Conservation (phyloP, 2,329 filamentous ascomycete species). For the Coniochaeta sp. region DNA sequence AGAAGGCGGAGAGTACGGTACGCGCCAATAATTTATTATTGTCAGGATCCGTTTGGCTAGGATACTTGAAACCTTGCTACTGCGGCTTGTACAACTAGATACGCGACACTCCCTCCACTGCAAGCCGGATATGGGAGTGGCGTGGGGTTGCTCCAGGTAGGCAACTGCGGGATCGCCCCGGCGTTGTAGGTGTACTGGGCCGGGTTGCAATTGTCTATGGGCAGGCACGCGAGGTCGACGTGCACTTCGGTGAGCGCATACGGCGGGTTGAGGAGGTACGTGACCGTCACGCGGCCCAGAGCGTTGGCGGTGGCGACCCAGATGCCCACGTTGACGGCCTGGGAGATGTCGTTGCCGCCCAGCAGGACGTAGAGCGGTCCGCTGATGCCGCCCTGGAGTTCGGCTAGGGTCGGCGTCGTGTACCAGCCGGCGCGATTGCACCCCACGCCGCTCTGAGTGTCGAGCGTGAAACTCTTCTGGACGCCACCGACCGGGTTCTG, state of each 20-base stretch:
- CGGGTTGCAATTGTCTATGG: conserved; percentile 15
- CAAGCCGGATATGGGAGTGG: too few relatives aligned
- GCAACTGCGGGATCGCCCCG: too few relatives aligned
- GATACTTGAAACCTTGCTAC: too few relatives aligned
- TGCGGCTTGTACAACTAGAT: too few relatives aligned
- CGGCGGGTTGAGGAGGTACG: conserved; percentile 6
- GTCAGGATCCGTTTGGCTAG: too few relatives aligned
- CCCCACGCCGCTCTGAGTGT: conserved; percentile 9
- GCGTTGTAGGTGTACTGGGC: conserved; percentile 10
- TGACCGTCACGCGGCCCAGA: conserved; percentile 10
- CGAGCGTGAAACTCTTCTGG: conserved; percentile 6
- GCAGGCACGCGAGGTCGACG: conserved; percentile 13
- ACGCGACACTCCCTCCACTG: too few relatives aligned
- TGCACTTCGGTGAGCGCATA: conserved; percentile 10
- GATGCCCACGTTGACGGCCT: conserved; percentile 10
- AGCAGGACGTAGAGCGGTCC: conserved; percentile 12
- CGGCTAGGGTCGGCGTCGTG: conserved; percentile 7
- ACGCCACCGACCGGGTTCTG: conserved; percentile 6
- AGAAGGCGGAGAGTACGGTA: too few relatives aligned
- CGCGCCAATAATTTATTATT: too few relatives aligned
- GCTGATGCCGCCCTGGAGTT: conserved; percentile 10
- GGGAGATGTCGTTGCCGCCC: conserved; percentile 14
- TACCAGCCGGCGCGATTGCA: conserved; percentile 16
- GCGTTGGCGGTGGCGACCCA: conserved; percentile 9
- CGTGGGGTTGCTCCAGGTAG: too few relatives aligned